Evolutionary conservation across 352 stramenopile genomes (phyloP), one percentile per base, ranked within the genome.

Genomic region (Globisporangium lucens): DNA sequence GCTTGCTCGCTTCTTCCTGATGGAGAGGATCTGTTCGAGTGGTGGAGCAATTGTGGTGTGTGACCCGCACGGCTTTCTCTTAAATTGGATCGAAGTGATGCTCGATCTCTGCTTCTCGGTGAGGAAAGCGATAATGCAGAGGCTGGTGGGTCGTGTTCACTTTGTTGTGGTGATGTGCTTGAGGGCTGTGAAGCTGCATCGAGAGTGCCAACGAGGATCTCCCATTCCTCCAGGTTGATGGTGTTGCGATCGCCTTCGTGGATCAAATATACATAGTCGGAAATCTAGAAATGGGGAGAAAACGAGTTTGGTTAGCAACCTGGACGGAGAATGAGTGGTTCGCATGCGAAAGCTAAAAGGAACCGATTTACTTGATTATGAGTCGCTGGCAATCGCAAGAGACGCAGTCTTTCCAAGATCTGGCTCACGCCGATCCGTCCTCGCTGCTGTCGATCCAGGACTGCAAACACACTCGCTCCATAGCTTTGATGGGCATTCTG

Each of bases 211-310:
- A 91, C 80, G 10, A 90, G 65, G 47, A 90, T 89, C 59, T 78
- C 68, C 84, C 82, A 92, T 60, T 92, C 82, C 27, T 89, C 79
- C 13, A 79, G 61, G 49, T 82, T 76, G 65, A 92, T 89, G 1
- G 77, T 86, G 49, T 71, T 80, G 56, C 74, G 62, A 13, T 63
- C 58, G 22, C 77, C 82, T 80, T 92, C 82, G 29, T 92, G 80
- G 46, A 92, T 89, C 30, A 92, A 62, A 29, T 89, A 91, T 1
- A 91, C 73, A 17, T 91, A 91, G 70, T 91, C 83, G 35, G 81
- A 79, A 4, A 91, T 83, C 83, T 91, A 67, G 4, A 49, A 30
- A 27, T 43, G 13, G 53, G 13, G 55, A 56, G 36, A 2, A 7
- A 22, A 56, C 10, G 27, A 46, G 24, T 58, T n/a, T 35, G 13